Evolutionary conservation across 1,139 yeast species (phyloP), one percentile per base, ranked within the genome.

Genomic region (Hansenula lynferdii): DNA sequence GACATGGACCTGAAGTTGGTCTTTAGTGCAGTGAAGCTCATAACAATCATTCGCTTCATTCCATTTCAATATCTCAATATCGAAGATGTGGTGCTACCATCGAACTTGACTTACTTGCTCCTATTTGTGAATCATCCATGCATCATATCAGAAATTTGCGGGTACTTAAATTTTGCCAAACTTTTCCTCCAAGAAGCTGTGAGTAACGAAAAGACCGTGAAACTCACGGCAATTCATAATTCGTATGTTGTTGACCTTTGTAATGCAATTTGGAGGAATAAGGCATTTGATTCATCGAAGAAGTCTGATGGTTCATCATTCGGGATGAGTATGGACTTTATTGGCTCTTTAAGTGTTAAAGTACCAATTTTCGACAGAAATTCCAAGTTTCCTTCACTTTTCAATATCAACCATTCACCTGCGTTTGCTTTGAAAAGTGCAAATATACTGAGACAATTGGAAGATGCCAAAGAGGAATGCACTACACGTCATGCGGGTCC

Each of bases 231-330:
- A n/a, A 38, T 71, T 6, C 80, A 75, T 39, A 78, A 79, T 40
- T 61, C 75, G 0, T 74, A 70, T 42, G 72, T 80, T 8, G 67
- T 77, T 67, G 89, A 82, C 52, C 51, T 75, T 8, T 69, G 84
- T 37, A 81, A 81, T 43, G 65, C 74, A 24, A 44, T 79, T 1
- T 83, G 90, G 90, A 63, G 85, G 47, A 79, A 79, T 44, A 71
- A 67, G 50, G 68, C 72, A 1, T 56, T 54, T 26, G 57, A 49
- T 43, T 33, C 42, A 3, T 15, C 47, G 4, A 46, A 44, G 8
- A 47, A 58, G 1, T 49, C 58, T 9, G 59, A 58, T 17, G 64
- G 59, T 30, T 74, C 69, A 1, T 60, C 79, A 43, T 61, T 66
- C 25, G 54, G 51, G 4, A 39, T 62, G 12, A 54, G 64, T 0